phyloP scores from a whole-genome alignment of 2,329 filamentous ascomycete genomes.

The Penicillium corylophilum region DNA sequence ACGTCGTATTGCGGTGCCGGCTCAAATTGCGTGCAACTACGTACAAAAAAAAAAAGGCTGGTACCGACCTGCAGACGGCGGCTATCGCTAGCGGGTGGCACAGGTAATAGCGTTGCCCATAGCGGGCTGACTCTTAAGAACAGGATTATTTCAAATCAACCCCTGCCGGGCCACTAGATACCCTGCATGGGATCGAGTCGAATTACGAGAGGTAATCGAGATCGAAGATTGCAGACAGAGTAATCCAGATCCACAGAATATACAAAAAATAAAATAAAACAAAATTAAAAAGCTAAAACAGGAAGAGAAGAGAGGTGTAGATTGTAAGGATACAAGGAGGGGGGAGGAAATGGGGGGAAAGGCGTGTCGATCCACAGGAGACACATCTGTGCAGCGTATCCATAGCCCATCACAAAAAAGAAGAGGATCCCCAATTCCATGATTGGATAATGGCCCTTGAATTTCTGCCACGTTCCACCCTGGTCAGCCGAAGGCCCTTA shows the following conservation, averaged over 20 bases:
- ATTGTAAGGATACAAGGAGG: not conserved
- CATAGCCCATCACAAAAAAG: not conserved
- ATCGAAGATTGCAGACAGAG: not conserved
- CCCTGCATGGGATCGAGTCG: not conserved
- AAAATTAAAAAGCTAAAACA: no score
- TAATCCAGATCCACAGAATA: not conserved
- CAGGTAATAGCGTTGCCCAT: conserved; percentile 7
- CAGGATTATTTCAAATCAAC: not conserved
- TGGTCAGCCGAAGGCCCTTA: conserved; percentile 3
- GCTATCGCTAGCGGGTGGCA: conserved; percentile 11
- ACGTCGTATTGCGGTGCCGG: not conserved
- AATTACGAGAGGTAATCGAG: not conserved
- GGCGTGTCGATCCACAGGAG: not conserved
- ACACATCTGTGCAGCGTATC: not conserved
- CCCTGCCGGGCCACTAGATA: not conserved
- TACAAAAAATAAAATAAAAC: no score
- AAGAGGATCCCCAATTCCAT: not conserved
- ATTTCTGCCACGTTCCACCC: conserved; percentile 15
- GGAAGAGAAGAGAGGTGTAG: no score
- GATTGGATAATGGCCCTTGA: not conserved
- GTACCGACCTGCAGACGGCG: conserved; percentile 4
- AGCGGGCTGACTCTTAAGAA: not conserved
- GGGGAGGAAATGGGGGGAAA: not conserved
- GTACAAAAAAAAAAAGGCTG: not conserved
- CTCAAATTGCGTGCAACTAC: not conserved